Base-by-base conservation (phyloP, 2,329 filamentous ascomycete species). In the Neofusicoccum kwambonambiense region DNA sequence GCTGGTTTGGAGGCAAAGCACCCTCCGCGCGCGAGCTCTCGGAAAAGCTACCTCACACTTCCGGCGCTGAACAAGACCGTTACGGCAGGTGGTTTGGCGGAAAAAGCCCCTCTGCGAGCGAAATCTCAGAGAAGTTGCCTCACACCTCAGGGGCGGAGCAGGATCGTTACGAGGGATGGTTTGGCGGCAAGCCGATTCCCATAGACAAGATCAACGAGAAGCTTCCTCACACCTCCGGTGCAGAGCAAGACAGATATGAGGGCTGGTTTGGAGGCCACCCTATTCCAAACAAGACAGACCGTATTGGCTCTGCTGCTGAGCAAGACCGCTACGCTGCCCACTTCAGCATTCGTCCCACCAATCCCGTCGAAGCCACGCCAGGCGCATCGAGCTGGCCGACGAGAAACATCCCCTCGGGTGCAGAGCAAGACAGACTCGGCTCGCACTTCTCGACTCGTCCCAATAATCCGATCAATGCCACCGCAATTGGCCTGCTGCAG, bases 401-500 rank as follows among this genome's bases (percentile, higher is more conserved):
- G 4, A 27, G 52, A 12, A 54, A 37, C 61, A 15, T 65, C 6
- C 3, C 19, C 17, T 65, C 64, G 8, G 64, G 64, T 27, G 64
- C 64, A n/a, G 64, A 65, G 64, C 56, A 65, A 44, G 64, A 65
- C 34, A 42, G 64, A 27, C 22, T 62, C 13, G 64, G 39, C 7
- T 61, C 64, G 22, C 64, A 62, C 34, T 65, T 65, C n/a, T 27
- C 56, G n/a, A 19, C 56, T 34, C 64, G 56, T 11, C 62, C 62
- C 34, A 58, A 3, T 31, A 62, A 56, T 13, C 56, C 64, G 5
- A 51, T 65, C 49, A 58, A 54, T n/a, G 22, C 45, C 22, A 49
- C 47, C 44, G 73, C 77, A 64, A 73, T 86, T 7, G 84, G 84
- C 9, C 82, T 87, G 54, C 69, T 87, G 22, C 81, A 80, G 68